These are phyloP conservation scores for Magnaporthiopsis incrustans DNA, from an alignment of 2,329 filamentous ascomycete species.

Conservation along the genomic window DNA sequence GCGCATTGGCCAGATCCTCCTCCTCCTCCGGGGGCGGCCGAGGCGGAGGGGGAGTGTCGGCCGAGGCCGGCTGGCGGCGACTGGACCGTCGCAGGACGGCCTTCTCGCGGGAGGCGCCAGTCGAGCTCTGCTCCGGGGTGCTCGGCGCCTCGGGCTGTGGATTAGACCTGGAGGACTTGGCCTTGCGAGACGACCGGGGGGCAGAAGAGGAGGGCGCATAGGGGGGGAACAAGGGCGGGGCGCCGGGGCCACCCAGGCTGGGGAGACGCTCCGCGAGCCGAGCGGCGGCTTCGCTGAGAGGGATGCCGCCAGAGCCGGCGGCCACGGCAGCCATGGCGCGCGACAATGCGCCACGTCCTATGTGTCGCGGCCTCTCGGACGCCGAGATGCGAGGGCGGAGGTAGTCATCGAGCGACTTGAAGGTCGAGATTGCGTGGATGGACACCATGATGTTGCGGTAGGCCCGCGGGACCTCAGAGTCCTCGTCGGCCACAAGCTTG, in stretches of 20 bases:
- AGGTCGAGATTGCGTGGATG: slow-evolving; percentile 96
- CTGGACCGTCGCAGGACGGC: slow-evolving; percentile 51
- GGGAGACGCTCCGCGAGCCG: slow-evolving; percentile 37
- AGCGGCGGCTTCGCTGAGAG: slow-evolving; percentile 38
- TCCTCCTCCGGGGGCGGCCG: slow-evolving; percentile 48
- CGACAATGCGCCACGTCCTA: slow-evolving; percentile 45
- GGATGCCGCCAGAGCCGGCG: slow-evolving; percentile 57
- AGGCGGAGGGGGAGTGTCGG: slow-evolving; percentile 42
- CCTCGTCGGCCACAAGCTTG: slow-evolving; percentile 80
- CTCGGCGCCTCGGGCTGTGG: slow-evolving; percentile 29
- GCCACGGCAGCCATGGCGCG: slow-evolving; percentile 66
- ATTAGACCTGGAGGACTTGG: slow-evolving; percentile 28
- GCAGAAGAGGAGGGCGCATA: slow-evolving; percentile 27
- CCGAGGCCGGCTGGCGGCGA: slow-evolving; percentile 46
- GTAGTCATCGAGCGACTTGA: slow-evolving; percentile 95
- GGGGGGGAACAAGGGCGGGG: slow-evolving; percentile 28
- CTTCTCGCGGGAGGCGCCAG: slow-evolving; percentile 49
- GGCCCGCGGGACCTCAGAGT: slow-evolving; percentile 77
- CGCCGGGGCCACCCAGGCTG: slow-evolving; percentile 15
- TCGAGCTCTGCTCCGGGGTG: slow-evolving; percentile 35
- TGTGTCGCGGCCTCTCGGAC: slow-evolving; percentile 64
- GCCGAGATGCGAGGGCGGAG: slow-evolving; percentile 80
- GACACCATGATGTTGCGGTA: slow-evolving; percentile 97
- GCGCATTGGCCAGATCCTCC: slow-evolving; percentile 57
- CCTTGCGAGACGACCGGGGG: slow-evolving; percentile 37